A percentile compares a stretch with the other conserved stretches of the same genome.
Evolutionary conservation across 345 rosid genomes (phyloP).

Genomic region (Eucalyptus marginata): DNA sequence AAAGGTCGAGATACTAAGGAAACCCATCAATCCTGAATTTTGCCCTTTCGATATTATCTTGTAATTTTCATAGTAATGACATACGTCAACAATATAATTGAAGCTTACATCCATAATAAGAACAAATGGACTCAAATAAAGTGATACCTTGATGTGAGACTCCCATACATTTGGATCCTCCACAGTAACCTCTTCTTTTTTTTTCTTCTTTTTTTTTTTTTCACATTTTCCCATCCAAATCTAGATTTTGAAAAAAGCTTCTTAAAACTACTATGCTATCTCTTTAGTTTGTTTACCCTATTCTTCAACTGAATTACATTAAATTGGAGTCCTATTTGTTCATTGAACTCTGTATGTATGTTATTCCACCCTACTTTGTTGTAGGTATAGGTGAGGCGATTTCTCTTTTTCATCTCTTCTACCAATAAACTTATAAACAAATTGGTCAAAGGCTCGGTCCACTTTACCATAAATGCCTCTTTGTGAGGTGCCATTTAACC

Average conservation of each 20-base stretch:
- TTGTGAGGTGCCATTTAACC: background rate
- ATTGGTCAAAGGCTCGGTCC: background rate
- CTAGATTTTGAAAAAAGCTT: background rate
- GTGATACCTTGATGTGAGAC: background rate
- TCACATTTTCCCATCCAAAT: background rate
- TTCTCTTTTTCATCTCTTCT: no score
- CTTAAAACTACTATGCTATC: background rate
- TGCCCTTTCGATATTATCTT: no score
- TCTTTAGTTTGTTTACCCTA: background rate
- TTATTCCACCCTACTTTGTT: background rate
- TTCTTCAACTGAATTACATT: background rate
- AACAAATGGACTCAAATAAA: background rate
- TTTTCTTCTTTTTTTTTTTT: no score
- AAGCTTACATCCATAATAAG: background rate
- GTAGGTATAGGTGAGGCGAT: background rate
- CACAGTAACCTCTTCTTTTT: background rate
- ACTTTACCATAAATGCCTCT: background rate
- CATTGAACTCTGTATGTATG: background rate
- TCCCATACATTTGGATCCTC: background rate
- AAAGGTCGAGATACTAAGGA: accelerated
- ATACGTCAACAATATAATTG: background rate
- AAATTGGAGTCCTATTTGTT: background rate
- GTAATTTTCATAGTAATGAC: no score
- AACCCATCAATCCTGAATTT: no score
- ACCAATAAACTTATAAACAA: background rate